Conservation (phyloP, 2,329 filamentous ascomycete genomes). For the Teratosphaeria epicoccoides region DNA sequence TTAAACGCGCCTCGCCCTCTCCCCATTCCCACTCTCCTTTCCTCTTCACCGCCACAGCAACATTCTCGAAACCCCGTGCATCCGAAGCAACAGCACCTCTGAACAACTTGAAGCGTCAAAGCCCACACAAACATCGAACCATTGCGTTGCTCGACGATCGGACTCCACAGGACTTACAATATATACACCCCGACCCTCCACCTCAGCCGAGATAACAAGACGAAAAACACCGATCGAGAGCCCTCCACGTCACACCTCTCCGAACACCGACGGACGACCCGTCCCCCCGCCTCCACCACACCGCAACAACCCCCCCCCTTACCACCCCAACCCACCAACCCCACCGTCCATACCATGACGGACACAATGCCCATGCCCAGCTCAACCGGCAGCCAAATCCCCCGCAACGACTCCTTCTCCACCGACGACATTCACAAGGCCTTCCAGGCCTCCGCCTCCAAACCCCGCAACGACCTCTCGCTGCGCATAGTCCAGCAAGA, state of each 20-base stretch:
- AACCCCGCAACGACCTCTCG: conserved; percentile 23
- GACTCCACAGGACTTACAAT: too few species aligned
- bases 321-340: neutral
- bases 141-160: neutral
- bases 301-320: too few species aligned
- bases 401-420: conserved; percentile 28
- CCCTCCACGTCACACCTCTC: too few species aligned
- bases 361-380: conserved; percentile 24
- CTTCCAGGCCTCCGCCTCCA: conserved; percentile 23
- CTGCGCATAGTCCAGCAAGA: conserved; percentile 19
- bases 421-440: conserved; percentile 25
- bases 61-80: neutral
- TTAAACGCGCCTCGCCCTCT: neutral
- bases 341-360: conserved; percentile 16
- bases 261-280: too few species aligned
- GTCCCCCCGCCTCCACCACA: too few species aligned
- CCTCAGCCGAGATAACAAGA: too few species aligned
- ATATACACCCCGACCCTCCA: neutral
- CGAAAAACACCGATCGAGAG: too few species aligned
- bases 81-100: neutral
- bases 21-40: neutral
- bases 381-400: conserved; percentile 11
- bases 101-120: too few species aligned
- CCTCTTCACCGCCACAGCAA: neutral
- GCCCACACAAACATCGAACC: neutral